Conservation (phyloP, 495 filamentous ascomycete genomes). For the Aspergillus sparsus region DNA sequence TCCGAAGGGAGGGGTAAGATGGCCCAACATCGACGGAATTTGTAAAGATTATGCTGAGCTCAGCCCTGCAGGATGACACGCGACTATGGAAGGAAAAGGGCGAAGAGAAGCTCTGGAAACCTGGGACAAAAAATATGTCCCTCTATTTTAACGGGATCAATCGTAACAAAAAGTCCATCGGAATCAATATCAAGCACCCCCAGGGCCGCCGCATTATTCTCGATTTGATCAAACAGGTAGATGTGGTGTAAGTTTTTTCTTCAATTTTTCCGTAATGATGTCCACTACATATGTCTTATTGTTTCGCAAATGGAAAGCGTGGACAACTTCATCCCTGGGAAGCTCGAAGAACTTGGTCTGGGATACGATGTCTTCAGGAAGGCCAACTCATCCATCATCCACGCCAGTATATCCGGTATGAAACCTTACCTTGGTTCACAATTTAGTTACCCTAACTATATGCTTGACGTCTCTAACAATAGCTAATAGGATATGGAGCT, state of each 20-base stretch:
- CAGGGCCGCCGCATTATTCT: conserved; percentile 74
- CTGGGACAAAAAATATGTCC: conserved; percentile 20
- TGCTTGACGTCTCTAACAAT: too few relatives aligned
- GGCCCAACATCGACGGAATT: background rate
- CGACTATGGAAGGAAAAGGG: conserved; percentile 26
- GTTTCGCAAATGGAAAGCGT: conserved; percentile 39
- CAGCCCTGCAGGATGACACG: conserved; percentile 21
- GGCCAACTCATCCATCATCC: conserved; percentile 62
- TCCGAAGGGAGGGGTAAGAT: conserved; percentile 64
- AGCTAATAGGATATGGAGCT: conserved; percentile 65
- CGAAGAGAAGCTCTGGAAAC: conserved; percentile 28
- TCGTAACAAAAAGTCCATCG: conserved; percentile 88
- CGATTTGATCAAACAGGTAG: conserved; percentile 67
- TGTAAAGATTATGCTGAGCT: background rate
- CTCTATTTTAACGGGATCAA: conserved; percentile 51
- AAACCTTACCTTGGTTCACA: background rate
- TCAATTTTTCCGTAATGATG: background rate
- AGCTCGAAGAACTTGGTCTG: conserved; percentile 75
- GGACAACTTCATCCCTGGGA: conserved; percentile 86
- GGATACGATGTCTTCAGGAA: conserved; percentile 69
- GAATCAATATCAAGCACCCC: conserved; percentile 73
- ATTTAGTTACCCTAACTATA: background rate
- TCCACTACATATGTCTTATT: background rate
- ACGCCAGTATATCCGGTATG: conserved; percentile 32
- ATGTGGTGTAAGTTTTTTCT: conserved; percentile 56